Conservation (phyloP, 106 monocot genomes). For the Dendrobium nobile region DNA sequence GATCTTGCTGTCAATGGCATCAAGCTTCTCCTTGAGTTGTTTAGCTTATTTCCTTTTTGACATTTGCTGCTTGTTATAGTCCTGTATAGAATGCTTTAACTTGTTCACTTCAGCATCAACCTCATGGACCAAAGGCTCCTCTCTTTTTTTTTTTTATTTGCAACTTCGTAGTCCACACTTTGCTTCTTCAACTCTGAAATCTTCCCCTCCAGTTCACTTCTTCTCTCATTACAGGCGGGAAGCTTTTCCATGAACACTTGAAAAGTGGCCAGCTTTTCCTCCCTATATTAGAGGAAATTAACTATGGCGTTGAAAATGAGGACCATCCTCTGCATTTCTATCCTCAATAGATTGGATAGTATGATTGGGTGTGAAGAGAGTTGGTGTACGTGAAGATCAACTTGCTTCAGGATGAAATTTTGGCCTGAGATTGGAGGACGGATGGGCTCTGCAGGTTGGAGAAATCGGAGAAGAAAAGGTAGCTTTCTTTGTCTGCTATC, state of each 20-base stretch:
- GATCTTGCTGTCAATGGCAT: slow-evolving; percentile 50
- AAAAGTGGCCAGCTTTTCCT: slow-evolving; percentile 4
- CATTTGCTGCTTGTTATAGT: slow-evolving; percentile 74
- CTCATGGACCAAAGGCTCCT: slow-evolving; percentile 63
- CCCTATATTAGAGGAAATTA: slow-evolving; percentile 47
- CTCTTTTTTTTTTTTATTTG: slow-evolving; percentile 27
- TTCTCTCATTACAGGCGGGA: not conserved
- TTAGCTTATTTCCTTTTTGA: slow-evolving; percentile 39
- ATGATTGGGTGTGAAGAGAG: too few species aligned
- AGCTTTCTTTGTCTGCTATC: too few species aligned
- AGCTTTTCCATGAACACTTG: not conserved
- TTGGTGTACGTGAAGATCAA: too few species aligned
- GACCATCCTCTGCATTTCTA: slow-evolving; percentile 30
- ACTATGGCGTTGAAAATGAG: slow-evolving; percentile 57
- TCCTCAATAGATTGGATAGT: slow-evolving; percentile 46
- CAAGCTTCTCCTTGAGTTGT: slow-evolving; percentile 50
- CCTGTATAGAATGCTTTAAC: slow-evolving; percentile 49
- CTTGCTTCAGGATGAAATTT: too few species aligned
- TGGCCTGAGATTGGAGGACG: too few species aligned
- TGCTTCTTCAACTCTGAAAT: slow-evolving; percentile 41
- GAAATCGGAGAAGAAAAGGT: too few species aligned
- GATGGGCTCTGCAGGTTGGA: too few species aligned
- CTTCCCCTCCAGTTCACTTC: not conserved
- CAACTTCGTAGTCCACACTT: slow-evolving; percentile 42
- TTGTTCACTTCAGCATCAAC: slow-evolving; percentile 64